Evolutionary conservation across 1,139 yeast genomes (phyloP), one percentile per base, ranked within the genome.

Genomic region (Debaryomycetaceae sp.): DNA sequence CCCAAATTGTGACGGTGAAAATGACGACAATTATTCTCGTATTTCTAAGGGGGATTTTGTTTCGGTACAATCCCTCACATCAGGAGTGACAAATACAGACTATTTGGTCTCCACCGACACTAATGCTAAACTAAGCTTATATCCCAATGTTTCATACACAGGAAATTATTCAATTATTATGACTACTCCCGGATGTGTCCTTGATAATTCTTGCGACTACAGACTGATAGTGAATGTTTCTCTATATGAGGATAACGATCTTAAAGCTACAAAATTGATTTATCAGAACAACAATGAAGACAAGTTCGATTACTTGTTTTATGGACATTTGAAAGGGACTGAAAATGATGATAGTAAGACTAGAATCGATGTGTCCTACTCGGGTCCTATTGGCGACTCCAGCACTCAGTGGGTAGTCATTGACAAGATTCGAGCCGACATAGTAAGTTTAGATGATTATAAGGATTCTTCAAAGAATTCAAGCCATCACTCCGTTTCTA

Each of bases 111-210:
- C 65, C 5, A 50, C 54, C 8, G 63, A 61, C 35, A 51, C 61
- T 2, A 53, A 65, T 22, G 65, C 75, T 3, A 75, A 76, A 15
- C 81, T 87, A 11, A 67, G 74, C 1, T 81, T 84, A 55, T 71
- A 73, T 46, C 92, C 96, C 6, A 82, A 85, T 47, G 75, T 89
- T 17, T 71, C 87, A 0, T 75, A 79, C 46, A 69, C 87, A 0
- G 98, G 97, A 8, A 73, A 80, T 46, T 92, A 88, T 58, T 71
- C 88, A 0, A 70, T 92, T 28, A 67, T 80, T 40, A 53, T 91
- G 42, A 81, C 77, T 49, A 92, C 98, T 0, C 97, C 97, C 0
- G 98, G 98, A 0, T 92, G 99, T 63, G 45, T 64, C 2, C 61
- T 55, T 7, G 96, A 87, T 56, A 64, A 69, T 34, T 75, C 95